Conservation (phyloP, 108 stramenopile species). For the Bacterosira constricta region DNA sequence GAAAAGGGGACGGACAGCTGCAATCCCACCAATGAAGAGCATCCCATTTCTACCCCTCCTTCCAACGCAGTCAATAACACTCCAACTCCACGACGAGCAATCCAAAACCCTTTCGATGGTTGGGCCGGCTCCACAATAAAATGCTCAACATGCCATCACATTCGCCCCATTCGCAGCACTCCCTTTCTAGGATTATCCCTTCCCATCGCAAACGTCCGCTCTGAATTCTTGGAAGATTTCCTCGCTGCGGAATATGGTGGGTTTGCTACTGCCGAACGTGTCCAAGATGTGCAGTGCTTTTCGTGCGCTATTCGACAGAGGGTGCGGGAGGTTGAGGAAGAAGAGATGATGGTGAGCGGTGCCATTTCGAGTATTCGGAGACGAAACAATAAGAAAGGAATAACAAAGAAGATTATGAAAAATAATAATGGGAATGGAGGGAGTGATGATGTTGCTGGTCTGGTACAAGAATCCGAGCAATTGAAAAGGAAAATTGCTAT, state of each 20-base stretch:
- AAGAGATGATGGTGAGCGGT: slow-evolving; percentile 56
- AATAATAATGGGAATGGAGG: not conserved
- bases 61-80: too few species aligned
- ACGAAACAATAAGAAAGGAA: slow-evolving; percentile 7
- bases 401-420: too few species aligned
- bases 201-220: slow-evolving; percentile 49
- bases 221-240: slow-evolving; percentile 57
- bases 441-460: slow-evolving; percentile 4
- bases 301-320: slow-evolving; percentile 62
- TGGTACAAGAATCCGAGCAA: slow-evolving; percentile 18
- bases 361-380: slow-evolving; percentile 52
- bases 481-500: slow-evolving; percentile 13
- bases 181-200: slow-evolving; percentile 59
- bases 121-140: slow-evolving; percentile 83
- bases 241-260: slow-evolving; percentile 36
- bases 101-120: slow-evolving; percentile 71
- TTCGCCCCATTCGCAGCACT: slow-evolving; percentile 72
- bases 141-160: slow-evolving; percentile 67
- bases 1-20: too few species aligned
- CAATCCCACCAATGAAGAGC: too few species aligned
- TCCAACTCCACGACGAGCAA: slow-evolving; percentile 21
- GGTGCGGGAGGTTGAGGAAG: slow-evolving; percentile 58
- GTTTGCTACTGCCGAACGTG: slow-evolving; percentile 61
- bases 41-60: too few species aligned
- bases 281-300: slow-evolving; percentile 78